These are phyloP conservation scores for Petunia secreta DNA, from an alignment of 257 asterid species.

Conservation along the genomic window DNA sequence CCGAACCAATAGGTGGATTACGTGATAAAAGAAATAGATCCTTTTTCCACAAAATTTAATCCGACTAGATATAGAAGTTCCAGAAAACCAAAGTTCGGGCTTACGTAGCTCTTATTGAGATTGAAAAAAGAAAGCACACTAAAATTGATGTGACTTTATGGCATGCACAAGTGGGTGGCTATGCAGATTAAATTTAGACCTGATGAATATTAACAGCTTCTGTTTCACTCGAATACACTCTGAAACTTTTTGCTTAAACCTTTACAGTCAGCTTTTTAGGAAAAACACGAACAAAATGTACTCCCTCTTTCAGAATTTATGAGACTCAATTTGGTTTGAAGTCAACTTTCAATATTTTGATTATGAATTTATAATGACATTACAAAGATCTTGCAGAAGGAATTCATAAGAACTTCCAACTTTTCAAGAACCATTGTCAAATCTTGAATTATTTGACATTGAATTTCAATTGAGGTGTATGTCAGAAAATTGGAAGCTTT, in stretches of 20 bases:
- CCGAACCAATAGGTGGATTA: not conserved
- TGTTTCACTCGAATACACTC: not conserved
- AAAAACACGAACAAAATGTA: not conserved
- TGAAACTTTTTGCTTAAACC: no score
- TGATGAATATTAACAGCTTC: not conserved
- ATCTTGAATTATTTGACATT: not conserved
- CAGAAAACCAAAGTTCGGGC: no score
- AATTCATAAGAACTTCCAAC: no score
- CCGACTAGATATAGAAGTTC: no score
- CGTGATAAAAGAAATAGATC: not conserved
- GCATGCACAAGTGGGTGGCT: not conserved
- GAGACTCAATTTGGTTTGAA: not conserved
- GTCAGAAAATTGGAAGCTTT: not conserved
- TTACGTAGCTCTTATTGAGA: no score
- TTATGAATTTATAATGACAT: not conserved
- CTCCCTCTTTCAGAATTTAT: not conserved
- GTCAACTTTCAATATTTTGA: not conserved
- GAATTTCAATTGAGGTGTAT: not conserved
- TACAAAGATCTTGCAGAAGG: not conserved
- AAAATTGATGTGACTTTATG: no score
- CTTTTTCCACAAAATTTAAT: no score
- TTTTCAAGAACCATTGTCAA: not conserved
- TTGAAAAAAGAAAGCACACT: no score
- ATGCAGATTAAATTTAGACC: not conserved
- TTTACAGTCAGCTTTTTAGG: no score